Conservation (phyloP, 768 basidiomycete species). For the Auriscalpium orientale region DNA sequence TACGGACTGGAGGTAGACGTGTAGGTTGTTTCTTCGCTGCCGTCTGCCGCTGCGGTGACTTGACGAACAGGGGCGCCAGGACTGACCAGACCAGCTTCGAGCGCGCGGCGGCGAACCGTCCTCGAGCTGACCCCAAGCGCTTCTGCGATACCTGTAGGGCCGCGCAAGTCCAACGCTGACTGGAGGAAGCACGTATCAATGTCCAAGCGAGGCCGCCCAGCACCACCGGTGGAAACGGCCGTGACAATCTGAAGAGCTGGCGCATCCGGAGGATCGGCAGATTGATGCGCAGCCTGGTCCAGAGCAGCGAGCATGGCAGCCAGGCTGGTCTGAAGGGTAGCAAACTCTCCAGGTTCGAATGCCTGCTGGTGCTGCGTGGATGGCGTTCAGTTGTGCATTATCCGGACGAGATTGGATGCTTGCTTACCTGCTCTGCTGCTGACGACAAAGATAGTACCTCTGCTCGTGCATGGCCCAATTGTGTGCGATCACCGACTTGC, state of each 20-base stretch:
- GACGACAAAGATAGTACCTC: neutral
- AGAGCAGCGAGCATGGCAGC: neutral
- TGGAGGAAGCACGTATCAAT: conserved; percentile 22
- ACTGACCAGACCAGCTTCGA: conserved; percentile 12
- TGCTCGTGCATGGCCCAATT: neutral
- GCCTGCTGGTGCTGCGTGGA: conserved; percentile 2
- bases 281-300: neutral
- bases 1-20: neutral
- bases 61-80: conserved; percentile 15
- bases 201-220: conserved; percentile 21
- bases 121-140: conserved; percentile 2
- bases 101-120: conserved; percentile 14
- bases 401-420: neutral
- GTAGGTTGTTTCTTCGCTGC: neutral
- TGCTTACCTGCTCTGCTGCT: neutral
- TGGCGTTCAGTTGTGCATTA: no score
- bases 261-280: neutral
- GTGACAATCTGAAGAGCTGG: neutral
- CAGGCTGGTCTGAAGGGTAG: neutral
- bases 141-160: conserved; percentile 11
- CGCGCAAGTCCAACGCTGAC: conserved; percentile 16
- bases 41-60: neutral
- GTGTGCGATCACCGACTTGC: neutral
- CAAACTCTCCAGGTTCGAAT: neutral
- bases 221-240: conserved; percentile 7